Evolutionary conservation across 371 early-diverging fungal species (phyloP).

Genomic region (Lichtheimia hyalospora): DNA sequence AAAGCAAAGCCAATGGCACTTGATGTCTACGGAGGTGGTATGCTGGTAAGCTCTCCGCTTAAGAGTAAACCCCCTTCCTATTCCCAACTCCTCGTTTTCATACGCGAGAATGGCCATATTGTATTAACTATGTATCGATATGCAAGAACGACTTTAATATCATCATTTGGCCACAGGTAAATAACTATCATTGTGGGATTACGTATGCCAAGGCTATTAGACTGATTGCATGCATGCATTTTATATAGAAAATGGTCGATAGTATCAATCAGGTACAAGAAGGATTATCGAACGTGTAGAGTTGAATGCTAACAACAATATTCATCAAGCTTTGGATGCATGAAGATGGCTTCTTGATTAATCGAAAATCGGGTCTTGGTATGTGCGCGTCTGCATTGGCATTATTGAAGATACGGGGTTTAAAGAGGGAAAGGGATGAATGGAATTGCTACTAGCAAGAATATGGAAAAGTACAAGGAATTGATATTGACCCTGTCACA

Average conservation of each 20-base stretch:
- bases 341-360: conserved; percentile 53
- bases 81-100: not conserved
- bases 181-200: not conserved
- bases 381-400: not conserved
- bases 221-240: not conserved
- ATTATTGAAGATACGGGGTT: not conserved
- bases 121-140: not conserved
- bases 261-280: conserved; percentile 45
- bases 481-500: not conserved
- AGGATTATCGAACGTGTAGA: not conserved
- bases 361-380: conserved; percentile 54
- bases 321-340: conserved; percentile 46
- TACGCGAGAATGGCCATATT: conserved; percentile 5
- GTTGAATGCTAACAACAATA: not conserved
- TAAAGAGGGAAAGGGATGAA: not conserved
- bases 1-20: conserved; percentile 28
- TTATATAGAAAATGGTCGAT: conserved; percentile 43
- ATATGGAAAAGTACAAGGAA: too few species aligned
- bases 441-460: not conserved
- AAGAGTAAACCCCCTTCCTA: not conserved
- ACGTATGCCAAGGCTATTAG: too few species aligned
- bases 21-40: conserved; percentile 39
- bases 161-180: conserved; percentile 54
- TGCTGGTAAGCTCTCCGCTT: conserved; percentile 27
- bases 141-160: conserved; percentile 43